Conservation (phyloP, 495 filamentous ascomycete genomes). For the Barbatosphaeria neglecta region DNA sequence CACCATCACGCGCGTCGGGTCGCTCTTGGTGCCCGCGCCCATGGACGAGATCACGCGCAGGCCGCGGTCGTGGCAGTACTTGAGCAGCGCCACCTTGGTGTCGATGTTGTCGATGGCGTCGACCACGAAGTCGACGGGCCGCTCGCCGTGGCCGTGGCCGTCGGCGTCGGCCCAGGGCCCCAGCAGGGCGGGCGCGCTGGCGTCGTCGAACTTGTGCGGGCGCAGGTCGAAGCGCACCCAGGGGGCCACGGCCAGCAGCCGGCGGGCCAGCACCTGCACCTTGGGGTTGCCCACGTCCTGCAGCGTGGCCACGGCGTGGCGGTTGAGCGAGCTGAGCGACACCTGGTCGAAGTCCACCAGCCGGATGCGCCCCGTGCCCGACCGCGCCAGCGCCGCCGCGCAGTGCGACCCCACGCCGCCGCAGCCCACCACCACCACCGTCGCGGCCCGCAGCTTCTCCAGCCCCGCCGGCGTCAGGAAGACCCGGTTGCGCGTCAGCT, state of each 20-base stretch:
- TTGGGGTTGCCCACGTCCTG: slow-evolving; percentile 94
- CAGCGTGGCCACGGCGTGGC: slow-evolving; percentile 87
- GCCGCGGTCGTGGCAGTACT: slow-evolving; percentile 67
- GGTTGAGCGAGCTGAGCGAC: slow-evolving; percentile 80
- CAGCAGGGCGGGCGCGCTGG: slow-evolving; percentile 52
- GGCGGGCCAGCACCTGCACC: slow-evolving; percentile 65
- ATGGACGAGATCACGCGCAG: slow-evolving; percentile 85
- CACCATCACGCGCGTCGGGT: slow-evolving; percentile 83
- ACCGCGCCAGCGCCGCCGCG: slow-evolving; percentile 73
- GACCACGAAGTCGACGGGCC: slow-evolving; percentile 61
- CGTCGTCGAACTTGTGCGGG: slow-evolving; percentile 69
- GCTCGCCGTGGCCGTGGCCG: slow-evolving; percentile 29
- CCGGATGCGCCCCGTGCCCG: slow-evolving; percentile 74
- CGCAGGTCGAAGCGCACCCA: slow-evolving; percentile 85
- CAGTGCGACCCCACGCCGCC: slow-evolving; percentile 94
- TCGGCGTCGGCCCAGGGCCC: slow-evolving; percentile 51
- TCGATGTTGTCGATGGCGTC: slow-evolving; percentile 99
- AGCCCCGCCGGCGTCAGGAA: slow-evolving; percentile 82
- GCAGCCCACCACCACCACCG: slow-evolving; percentile 82
- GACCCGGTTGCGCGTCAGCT: slow-evolving; percentile 86
- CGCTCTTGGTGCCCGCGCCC: slow-evolving; percentile 95
- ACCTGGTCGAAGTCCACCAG: slow-evolving; percentile 98
- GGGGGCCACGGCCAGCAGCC: slow-evolving; percentile 74
- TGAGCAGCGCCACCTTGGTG: slow-evolving; percentile 83
- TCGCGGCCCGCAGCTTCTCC: slow-evolving; percentile 61